Base-by-base conservation (phyloP, 495 filamentous ascomycete genomes). In the Penicillium bialowiezense region DNA sequence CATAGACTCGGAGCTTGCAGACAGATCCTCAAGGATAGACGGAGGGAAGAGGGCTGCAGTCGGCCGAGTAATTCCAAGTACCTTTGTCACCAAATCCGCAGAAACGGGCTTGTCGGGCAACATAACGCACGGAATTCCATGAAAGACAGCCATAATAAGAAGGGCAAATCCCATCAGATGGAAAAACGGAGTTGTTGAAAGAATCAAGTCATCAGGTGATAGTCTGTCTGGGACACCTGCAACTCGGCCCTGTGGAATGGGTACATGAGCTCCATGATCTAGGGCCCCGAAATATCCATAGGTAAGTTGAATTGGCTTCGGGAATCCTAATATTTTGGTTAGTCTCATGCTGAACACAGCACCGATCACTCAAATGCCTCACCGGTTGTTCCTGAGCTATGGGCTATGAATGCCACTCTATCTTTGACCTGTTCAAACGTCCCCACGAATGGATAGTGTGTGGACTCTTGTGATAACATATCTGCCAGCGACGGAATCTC, bases 311-410 rank as follows among this genome's bases (percentile, higher is more conserved):
- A 54, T 39, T 19, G 42, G 44, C 10, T 52, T 48, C 3, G 48
- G 52, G 17, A 50, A 23, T 9, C 48, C 48, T 50, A 17, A 26
- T 4, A 9, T 5, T 12, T 13, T 28, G 24, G 24, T 28, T 9
- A 28, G 9, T 28, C 9, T 28, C 24, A 28, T 5, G 5, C 9
- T 28, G 24, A 9, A 28, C 24, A 28, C 24, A 28, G 24, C n/a
- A 28, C 5, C 4, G 24, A 28, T 4, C 9, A 28, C 9, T 28
- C 5, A 28, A 21, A 13, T n/a, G n/a, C n/a, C n/a, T n/a, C n/a
- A 43, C 65, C 80, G 0, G 80, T 81, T 34, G 75, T 76, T 7
- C 81, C 81, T 19, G 77, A 81, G 2, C 80, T 82, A 48, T 84
- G 81, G 13, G 81, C 37, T 7, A 79, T 52, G 6, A 73, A 8